phyloP scores from a whole-genome alignment of 192 early-diverging fungal genomes.

The Spizellomyces sp. region DNA sequence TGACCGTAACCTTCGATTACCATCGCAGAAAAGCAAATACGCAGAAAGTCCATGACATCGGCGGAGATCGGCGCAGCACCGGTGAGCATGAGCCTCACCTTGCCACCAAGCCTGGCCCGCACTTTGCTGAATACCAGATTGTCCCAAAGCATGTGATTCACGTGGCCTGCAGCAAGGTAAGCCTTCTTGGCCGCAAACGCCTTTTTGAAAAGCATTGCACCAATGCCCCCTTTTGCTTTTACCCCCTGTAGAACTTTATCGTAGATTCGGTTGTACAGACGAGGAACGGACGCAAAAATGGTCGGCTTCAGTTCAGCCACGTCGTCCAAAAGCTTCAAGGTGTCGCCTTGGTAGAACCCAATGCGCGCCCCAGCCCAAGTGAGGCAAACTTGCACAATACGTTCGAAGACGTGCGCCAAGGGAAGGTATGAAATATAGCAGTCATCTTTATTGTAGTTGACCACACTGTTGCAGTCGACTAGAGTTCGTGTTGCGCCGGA shows the following conservation, averaged over 20 bases:
- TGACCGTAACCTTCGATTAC: constrained; percentile 78
- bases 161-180: background rate
- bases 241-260: constrained; percentile 64
- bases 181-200: constrained; percentile 59
- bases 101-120: constrained; percentile 72
- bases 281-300: constrained; percentile 79
- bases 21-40: constrained; percentile 38
- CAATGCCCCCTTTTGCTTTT: constrained; percentile 26
- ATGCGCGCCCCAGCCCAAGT: constrained; percentile 70
- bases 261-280: constrained; percentile 87
- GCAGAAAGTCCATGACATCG: constrained; percentile 55
- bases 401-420: constrained; percentile 88
- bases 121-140: constrained; percentile 83
- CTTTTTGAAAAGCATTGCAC: constrained; percentile 51
- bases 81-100: constrained; percentile 42
- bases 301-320: constrained; percentile 82
- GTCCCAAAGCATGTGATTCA: constrained; percentile 71
- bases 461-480: constrained; percentile 15
- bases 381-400: constrained; percentile 32
- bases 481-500: constrained; percentile 5
- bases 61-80: constrained; percentile 52
- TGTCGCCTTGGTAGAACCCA: constrained; percentile 80
- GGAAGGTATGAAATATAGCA: constrained; percentile 86
- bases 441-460: constrained; percentile 45
- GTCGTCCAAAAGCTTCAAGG: constrained; percentile 80